Percentiles rank a stretch among this genome's conserved stretches.
Evolutionary conservation across 345 rosid genomes (phyloP).

Genomic region (Sonneratia alba): DNA sequence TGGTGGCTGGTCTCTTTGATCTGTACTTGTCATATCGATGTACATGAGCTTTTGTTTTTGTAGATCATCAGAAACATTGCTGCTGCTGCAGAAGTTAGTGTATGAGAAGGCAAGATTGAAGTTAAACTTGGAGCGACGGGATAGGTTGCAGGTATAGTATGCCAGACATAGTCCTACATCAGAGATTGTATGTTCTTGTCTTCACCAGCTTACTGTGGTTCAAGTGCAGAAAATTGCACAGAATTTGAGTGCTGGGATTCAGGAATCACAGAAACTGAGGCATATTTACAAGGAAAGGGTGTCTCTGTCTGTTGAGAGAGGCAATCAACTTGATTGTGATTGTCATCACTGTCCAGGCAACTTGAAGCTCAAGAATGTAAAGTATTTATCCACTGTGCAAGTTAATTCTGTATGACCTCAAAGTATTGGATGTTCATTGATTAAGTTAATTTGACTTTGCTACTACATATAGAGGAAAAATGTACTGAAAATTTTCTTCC

Average conservation of each 20-base stretch:
- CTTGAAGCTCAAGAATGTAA: constrained; percentile 2
- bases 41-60: constrained; percentile 12
- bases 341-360: not conserved
- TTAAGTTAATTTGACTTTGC: not conserved
- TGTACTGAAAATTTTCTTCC: not conserved
- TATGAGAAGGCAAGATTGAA: constrained; percentile 61
- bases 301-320: not conserved
- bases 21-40: not conserved
- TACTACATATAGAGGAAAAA: not conserved
- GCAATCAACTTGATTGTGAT: not conserved
- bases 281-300: not conserved
- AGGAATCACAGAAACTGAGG: constrained; percentile 1
- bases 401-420: not conserved
- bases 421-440: not conserved
- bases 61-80: constrained; percentile 54
- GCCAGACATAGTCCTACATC: not conserved
- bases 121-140: constrained; percentile 41
- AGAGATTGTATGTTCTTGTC: not conserved
- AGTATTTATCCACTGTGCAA: not conserved
- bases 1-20: constrained; percentile 2
- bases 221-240: not conserved
- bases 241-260: not conserved
- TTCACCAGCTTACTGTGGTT: not conserved
- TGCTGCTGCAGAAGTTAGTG: constrained; percentile 42
- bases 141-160: constrained; percentile 48